Conservation (phyloP, 1,139 yeast genomes). For the Tardiomyces digboiensis region DNA sequence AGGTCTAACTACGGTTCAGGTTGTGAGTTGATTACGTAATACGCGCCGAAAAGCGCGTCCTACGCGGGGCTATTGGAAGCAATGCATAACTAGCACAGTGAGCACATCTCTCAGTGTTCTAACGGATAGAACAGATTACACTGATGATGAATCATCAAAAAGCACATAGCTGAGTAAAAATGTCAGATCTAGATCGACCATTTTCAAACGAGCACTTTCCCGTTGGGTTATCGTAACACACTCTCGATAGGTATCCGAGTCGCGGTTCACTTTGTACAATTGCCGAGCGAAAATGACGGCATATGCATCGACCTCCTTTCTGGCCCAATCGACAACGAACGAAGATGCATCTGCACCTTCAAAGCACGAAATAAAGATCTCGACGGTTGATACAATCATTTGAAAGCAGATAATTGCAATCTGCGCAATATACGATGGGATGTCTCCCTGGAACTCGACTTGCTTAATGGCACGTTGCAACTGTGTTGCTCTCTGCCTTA, state of each 20-base stretch:
- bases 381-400: slow-evolving; percentile 39
- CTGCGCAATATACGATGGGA: slow-evolving; percentile 46
- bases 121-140: no score
- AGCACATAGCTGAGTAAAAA: slow-evolving; percentile 13
- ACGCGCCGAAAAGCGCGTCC: no score
- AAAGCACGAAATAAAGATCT: slow-evolving; percentile 38
- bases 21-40: no score
- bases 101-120: no score
- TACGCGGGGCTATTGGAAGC: no score
- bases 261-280: slow-evolving; percentile 51
- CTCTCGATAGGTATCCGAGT: slow-evolving; percentile 37
- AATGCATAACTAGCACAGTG: no score
- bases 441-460: slow-evolving; percentile 46
- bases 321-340: slow-evolving; percentile 59
- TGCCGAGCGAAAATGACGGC: slow-evolving; percentile 56
- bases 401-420: slow-evolving; percentile 53
- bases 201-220: slow-evolving; percentile 54
- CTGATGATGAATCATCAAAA: no score
- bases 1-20: no score
- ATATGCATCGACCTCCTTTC: slow-evolving; percentile 53
- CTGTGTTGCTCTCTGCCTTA: slow-evolving; percentile 36
- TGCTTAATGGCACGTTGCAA: slow-evolving; percentile 37
- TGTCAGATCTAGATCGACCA: slow-evolving; percentile 58
- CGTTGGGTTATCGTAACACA: slow-evolving; percentile 45
- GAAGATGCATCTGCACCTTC: slow-evolving; percentile 26